A percentile compares a stretch with the other conserved stretches of the same genome.
phyloP scores from a whole-genome alignment of 1,284 basidiomycete genomes.

The Sporisorium graminicola region DNA sequence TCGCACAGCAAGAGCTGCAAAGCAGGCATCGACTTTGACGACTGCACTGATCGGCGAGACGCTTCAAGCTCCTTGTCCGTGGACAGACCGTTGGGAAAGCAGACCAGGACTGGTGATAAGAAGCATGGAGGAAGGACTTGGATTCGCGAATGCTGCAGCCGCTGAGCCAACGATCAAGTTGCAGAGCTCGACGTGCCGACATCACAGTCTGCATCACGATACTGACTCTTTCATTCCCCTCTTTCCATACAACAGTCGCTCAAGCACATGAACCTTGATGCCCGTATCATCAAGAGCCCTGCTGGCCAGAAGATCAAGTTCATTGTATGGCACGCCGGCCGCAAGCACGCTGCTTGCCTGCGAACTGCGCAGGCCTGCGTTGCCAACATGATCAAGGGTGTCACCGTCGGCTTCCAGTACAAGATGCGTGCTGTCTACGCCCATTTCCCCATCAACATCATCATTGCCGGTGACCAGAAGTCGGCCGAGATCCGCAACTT shows the following conservation, averaged over 20 bases:
- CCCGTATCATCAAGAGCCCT: constrained; percentile 71
- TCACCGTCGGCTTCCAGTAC: constrained; percentile 97
- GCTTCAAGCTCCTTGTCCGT: background rate
- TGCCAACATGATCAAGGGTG: constrained; percentile 89
- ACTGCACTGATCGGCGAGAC: background rate
- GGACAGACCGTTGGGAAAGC: background rate
- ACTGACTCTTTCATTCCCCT: constrained; percentile 16
- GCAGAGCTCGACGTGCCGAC: background rate
- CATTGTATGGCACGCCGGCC: constrained; percentile 96
- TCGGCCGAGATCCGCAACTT: constrained; percentile 98
- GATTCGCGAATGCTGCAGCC: background rate
- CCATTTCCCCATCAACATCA: constrained; percentile 99
- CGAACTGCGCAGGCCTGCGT: constrained; percentile 95
- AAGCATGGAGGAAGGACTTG: background rate
- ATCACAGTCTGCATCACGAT: background rate
- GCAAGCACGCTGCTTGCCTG: constrained; percentile 98
- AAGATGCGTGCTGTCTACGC: constrained; percentile 92
- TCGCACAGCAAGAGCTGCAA: background rate
- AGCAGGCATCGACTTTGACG: background rate
- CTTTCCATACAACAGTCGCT: constrained; percentile 72
- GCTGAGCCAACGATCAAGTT: constrained; percentile 3
- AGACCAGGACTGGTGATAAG: background rate
- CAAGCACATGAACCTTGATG: constrained; percentile 70
- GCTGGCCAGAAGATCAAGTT: constrained; percentile 83
- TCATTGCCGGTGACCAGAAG: constrained; percentile 85